Evolutionary conservation across 2,329 filamentous ascomycete genomes (phyloP).

Genomic region (Colletotrichum spinosum): DNA sequence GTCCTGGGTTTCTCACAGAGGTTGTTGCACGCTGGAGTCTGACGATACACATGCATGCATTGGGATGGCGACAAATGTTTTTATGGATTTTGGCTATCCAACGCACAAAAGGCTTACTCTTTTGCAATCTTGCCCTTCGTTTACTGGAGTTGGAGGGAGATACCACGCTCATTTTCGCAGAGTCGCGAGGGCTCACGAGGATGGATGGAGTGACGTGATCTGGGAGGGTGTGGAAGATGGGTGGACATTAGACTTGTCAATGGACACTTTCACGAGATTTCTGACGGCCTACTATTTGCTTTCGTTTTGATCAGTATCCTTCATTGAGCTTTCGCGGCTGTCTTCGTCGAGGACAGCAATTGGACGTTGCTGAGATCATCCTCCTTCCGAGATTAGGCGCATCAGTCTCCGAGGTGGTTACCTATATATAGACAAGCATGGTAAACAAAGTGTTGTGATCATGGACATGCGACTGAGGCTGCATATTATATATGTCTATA

Average conservation of each 20-base stretch:
- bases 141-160: constrained; percentile 24
- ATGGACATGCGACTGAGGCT: no score
- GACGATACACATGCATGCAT: constrained; percentile 40
- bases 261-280: not conserved
- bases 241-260: not conserved
- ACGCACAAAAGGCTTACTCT: constrained; percentile 9
- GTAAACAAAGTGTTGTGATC: no score
- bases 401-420: no score
- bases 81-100: constrained; percentile 11
- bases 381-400: no score
- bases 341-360: no score
- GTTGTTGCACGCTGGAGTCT: constrained; percentile 37
- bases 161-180: constrained; percentile 24
- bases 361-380: no score
- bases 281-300: not conserved
- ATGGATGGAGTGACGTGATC: not conserved
- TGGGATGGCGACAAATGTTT: constrained; percentile 30
- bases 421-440: no score
- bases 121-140: constrained; percentile 14
- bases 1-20: constrained; percentile 34
- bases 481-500: no score
- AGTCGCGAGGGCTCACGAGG: not conserved
- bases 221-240: not conserved
- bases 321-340: no score
- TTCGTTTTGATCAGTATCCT: no score